Evolutionary conservation across 441 rosid genomes (phyloP).

Genomic region (Croton setiger): DNA sequence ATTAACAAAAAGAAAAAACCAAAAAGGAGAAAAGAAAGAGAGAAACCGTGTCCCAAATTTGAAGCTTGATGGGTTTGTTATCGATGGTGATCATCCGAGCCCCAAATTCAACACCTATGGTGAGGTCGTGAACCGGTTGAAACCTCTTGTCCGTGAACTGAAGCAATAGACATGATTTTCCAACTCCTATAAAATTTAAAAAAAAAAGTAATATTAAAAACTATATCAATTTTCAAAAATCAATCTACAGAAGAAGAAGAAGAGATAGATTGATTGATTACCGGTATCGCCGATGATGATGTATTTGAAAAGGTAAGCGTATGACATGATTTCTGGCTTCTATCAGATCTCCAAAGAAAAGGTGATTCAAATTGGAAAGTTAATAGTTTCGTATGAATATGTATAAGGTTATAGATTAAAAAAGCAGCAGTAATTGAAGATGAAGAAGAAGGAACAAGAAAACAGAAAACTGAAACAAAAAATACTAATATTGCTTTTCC

Average conservation of each 20-base stretch:
- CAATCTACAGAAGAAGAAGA: background rate
- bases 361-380: background rate
- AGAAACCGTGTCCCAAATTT: conserved; percentile 95
- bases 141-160: conserved; percentile 98
- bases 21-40: conserved; percentile 11
- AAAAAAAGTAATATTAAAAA: background rate
- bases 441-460: background rate
- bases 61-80: conserved; percentile 92
- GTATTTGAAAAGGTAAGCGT: conserved; percentile 96
- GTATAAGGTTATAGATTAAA: background rate
- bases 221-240: background rate
- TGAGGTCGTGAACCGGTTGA: conserved; percentile 97
- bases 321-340: conserved; percentile 47
- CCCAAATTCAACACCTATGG: conserved; percentile 94
- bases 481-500: too few relatives aligned
- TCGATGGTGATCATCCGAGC: conserved; percentile 98
- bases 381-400: background rate
- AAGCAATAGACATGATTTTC: conserved; percentile 91
- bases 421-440: too few relatives aligned
- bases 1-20: background rate
- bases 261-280: background rate
- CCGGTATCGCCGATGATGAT: conserved; percentile 98
- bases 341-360: background rate
- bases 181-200: conserved; percentile 58
- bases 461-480: background rate